Percentiles rank a stretch among this genome's conserved stretches.
Conservation (phyloP, 1,284 basidiomycete species). For the Heterobasidion irregulare region DNA sequence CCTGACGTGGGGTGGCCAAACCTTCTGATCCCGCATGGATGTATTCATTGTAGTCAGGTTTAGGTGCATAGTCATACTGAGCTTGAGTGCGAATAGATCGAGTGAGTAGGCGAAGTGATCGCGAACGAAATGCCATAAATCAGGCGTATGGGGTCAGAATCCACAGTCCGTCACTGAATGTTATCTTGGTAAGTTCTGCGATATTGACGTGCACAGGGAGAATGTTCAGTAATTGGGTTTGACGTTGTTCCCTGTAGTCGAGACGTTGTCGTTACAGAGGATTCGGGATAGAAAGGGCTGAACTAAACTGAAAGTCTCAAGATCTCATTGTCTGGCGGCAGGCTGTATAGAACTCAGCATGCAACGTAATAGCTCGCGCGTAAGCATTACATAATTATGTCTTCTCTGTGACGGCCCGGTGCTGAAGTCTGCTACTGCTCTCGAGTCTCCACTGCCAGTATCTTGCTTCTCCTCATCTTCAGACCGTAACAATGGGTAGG, state of each 20-base stretch:
- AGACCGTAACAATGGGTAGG: slow-evolving; percentile 8
- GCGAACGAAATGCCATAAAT: slow-evolving; percentile 4
- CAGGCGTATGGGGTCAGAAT: neutral
- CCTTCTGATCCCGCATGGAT: slow-evolving; percentile 23
- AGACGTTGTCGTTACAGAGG: no score
- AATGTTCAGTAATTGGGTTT: no score
- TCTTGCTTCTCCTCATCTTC: neutral
- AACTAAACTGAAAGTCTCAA: no score
- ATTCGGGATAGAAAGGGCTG: no score
- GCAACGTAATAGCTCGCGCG: no score
- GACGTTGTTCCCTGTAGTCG: no score
- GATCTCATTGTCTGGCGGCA: no score
- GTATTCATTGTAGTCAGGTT: slow-evolving; percentile 21
- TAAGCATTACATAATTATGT: neutral
- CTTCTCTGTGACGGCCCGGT: neutral
- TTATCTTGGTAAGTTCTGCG: neutral
- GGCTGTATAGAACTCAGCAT: no score
- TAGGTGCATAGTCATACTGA: slow-evolving; percentile 27
- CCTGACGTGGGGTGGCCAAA: slow-evolving; percentile 67
- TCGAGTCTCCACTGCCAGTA: neutral
- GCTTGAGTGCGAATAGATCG: slow-evolving; percentile 35
- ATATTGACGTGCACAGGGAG: neutral
- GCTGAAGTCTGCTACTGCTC: neutral
- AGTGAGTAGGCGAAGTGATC: slow-evolving; percentile 14
- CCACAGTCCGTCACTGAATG: neutral